Evolutionary conservation across 2,329 filamentous ascomycete species (phyloP).

Genomic region (Cladosporium sphaerospermum): DNA sequence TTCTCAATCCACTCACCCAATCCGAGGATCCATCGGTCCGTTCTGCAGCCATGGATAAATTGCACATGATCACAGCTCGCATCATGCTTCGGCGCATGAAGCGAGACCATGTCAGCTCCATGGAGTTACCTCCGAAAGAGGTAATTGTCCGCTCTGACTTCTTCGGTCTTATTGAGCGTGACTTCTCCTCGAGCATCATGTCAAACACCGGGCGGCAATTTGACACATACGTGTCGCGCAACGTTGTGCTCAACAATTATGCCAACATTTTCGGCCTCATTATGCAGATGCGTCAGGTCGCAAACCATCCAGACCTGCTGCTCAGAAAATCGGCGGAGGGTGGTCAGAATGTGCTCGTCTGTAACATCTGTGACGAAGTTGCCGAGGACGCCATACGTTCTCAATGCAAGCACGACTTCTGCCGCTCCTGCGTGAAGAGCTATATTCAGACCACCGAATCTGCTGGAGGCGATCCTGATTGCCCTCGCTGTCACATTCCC

Average conservation of each 20-base stretch:
- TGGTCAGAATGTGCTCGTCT: conserved; percentile 84
- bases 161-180: conserved; percentile 91
- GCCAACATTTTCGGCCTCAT: conserved; percentile 98
- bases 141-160: conserved; percentile 90
- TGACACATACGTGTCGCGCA: conserved; percentile 89
- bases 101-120: conserved; percentile 83
- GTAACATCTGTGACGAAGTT: conserved; percentile 92
- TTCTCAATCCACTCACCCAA: conserved; percentile 68
- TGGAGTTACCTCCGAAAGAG: conserved; percentile 95
- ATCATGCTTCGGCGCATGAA: conserved; percentile 97
- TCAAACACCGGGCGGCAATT: conserved; percentile 81
- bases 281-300: conserved; percentile 98
- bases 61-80: conserved; percentile 80
- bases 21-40: conserved; percentile 49
- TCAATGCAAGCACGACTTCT: conserved; percentile 89
- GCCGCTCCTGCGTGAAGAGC: conserved; percentile 70
- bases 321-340: conserved; percentile 80
- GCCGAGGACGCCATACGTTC: conserved; percentile 92
- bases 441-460: conserved; percentile 74
- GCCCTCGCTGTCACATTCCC: conserved; percentile 84
- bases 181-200: conserved; percentile 96
- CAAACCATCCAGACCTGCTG: conserved; percentile 91
- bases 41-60: conserved; percentile 66
- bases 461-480: conserved; percentile 57
- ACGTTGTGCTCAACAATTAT: conserved; percentile 91